A percentile compares a stretch with the other conserved stretches of the same genome.
Evolutionary conservation across 306 rosid genomes (phyloP).

Genomic region (Parietaria judaica): DNA sequence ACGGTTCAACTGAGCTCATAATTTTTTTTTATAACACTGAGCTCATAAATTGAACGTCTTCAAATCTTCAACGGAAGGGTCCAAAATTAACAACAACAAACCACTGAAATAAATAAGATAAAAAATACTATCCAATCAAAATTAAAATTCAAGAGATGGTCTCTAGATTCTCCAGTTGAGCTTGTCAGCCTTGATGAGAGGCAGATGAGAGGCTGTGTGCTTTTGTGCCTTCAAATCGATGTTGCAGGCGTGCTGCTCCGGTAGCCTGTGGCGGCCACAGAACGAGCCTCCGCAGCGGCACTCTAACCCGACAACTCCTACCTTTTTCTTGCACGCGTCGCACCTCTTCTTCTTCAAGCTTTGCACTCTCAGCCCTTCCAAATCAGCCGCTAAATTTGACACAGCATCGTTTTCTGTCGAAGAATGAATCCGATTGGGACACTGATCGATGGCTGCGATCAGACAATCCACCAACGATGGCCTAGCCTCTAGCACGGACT

Average conservation of each 20-base stretch:
- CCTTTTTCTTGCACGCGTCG: conserved; percentile 22
- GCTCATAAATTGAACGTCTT: no score
- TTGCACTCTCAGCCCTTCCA: no score
- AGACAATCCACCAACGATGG: no score
- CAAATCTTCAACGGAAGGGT: no score
- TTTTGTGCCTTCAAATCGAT: conserved; percentile 12
- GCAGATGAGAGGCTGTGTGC: no score
- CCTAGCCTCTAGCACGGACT: background rate
- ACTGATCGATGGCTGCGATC: background rate
- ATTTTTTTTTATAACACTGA: no score
- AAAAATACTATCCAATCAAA: background rate
- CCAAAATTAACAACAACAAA: no score
- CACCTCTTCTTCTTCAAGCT: conserved; percentile 13
- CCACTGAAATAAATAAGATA: background rate
- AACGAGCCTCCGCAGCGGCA: conserved; percentile 23
- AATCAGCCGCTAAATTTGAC: no score
- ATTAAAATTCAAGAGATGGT: background rate
- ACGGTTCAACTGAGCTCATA: no score
- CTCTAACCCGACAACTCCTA: conserved; percentile 16
- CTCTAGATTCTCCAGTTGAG: background rate
- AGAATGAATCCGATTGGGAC: no score
- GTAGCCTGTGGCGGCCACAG: conserved; percentile 29
- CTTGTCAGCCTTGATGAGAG: background rate
- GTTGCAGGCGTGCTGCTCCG: conserved; percentile 12
- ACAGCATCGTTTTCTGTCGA: no score